Base-by-base conservation (phyloP, 208 protist species). In the Acanthamoeba triangularis region DNA sequence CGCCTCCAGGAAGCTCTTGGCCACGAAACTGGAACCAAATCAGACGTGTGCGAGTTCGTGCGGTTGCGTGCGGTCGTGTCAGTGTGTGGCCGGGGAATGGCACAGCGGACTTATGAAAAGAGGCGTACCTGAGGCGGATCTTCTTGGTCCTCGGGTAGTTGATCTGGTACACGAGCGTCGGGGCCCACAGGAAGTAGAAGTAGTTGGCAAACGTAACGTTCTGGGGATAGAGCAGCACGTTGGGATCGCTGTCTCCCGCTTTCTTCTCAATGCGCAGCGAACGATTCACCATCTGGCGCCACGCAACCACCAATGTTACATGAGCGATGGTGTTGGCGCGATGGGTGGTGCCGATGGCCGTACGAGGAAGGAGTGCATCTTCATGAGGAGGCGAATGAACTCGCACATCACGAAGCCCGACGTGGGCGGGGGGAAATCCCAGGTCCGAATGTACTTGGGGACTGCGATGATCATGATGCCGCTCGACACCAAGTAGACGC, bases 151-250 rank as follows among this genome's bases (percentile, higher is more conserved):
- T 23, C 72, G 90, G 90, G 67, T 94, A 94, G 44, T 84, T 94
- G 30, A 82, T 82, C 52, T 94, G 59, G 54, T 82, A 94, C 30
- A 94, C 44, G 49, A 94, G 90, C 4, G 90, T 82, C 2, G 90
- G 90, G 8, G 65, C 90, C 90, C 90, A 94, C 90, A 94, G 52
- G 67, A 94, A 94, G 90, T 94, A 94, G 49, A 93, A 78, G 87
- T 74, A 93, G 30, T 93, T 93, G 61, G 41, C 59, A 74, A 93
- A 93, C 13, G 87, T 93, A 6, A 93, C 87, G 47, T 93, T 93
- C 59, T 93, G 52, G 4, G 87, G 87, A 28, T 93, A 93, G 23
- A 93, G 87, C 87, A 93, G 33, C 5, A 93, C 87, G 20, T 74
- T 93, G 30, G 87, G 87, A 52, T 93, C 87, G 87, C 33, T 93